Conservation (phyloP, 1,284 basidiomycete species). For the Cyathus olla region DNA sequence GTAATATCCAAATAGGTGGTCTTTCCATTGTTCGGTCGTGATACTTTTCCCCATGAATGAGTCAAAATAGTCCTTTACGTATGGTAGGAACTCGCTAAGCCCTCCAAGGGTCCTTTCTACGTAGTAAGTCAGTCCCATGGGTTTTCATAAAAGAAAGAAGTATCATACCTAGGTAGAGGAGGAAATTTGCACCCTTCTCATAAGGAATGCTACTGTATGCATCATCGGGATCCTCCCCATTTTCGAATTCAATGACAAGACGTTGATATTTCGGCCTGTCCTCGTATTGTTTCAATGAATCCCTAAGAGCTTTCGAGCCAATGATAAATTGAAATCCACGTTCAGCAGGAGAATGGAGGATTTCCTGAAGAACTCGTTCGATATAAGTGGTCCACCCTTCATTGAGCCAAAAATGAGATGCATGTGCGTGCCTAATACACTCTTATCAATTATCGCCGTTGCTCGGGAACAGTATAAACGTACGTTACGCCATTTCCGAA, state of each 20-base stretch:
- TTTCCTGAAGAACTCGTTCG: slow-evolving; percentile 85
- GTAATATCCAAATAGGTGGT: slow-evolving; percentile 88
- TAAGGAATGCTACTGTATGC: slow-evolving; percentile 70
- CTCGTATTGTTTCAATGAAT: slow-evolving; percentile 76
- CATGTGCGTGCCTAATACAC: slow-evolving; percentile 66
- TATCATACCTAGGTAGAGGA: slow-evolving; percentile 67
- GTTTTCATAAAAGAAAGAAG: neutral
- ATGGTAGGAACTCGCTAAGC: slow-evolving; percentile 87
- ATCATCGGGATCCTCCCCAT: slow-evolving; percentile 90
- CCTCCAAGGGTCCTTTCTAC: slow-evolving; percentile 88
- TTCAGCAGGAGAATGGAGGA: slow-evolving; percentile 82
- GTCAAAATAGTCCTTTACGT: slow-evolving; percentile 84
- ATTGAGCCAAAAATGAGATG: slow-evolving; percentile 92
- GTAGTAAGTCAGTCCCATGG: neutral
- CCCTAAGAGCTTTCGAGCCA: slow-evolving; percentile 80
- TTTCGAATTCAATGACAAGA: slow-evolving; percentile 86
- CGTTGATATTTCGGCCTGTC: slow-evolving; percentile 83
- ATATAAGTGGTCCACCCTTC: slow-evolving; percentile 97
- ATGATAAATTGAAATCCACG: slow-evolving; percentile 88
- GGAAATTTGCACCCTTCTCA: slow-evolving; percentile 63
- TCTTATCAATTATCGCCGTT: neutral
- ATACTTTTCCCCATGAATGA: slow-evolving; percentile 88
- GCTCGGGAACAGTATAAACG: slow-evolving; percentile 26
- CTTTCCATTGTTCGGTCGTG: slow-evolving; percentile 90
- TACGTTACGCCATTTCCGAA: slow-evolving; percentile 90